Conservation (phyloP, 2,329 filamentous ascomycete genomes). For the Aureobasidium sp. region DNA sequence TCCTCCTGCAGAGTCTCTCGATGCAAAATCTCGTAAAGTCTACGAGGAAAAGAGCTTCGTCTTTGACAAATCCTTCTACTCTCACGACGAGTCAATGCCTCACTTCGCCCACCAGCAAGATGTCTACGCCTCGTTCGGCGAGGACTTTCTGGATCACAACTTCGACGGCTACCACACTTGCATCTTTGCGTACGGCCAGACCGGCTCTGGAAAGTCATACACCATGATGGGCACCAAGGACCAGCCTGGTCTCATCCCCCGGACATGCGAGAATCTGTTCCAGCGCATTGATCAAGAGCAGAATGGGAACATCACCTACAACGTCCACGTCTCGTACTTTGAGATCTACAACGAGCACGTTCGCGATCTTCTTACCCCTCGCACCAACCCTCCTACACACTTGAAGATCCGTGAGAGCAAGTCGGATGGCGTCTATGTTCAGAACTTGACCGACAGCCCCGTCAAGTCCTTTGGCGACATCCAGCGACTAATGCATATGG, state of each 20-base stretch:
- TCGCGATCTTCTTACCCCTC: conserved; percentile 79
- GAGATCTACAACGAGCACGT: conserved; percentile 99
- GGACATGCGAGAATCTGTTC: conserved; percentile 93
- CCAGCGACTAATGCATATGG: conserved; percentile 80
- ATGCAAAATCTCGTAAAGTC: conserved; percentile 59
- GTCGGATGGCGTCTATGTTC: conserved; percentile 91
- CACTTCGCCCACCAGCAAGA: conserved; percentile 92
- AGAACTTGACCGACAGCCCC: conserved; percentile 88
- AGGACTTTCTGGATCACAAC: conserved; percentile 98
- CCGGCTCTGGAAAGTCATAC: conserved; percentile 94
- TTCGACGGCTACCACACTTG: conserved; percentile 99
- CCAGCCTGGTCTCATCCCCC: conserved; percentile 83
- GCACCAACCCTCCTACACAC: conserved; percentile 75
- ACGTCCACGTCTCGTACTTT: conserved; percentile 95
- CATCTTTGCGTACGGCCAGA: conserved; percentile 98
- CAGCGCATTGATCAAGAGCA: conserved; percentile 82
- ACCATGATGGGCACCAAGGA: conserved; percentile 91
- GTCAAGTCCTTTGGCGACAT: conserved; percentile 84
- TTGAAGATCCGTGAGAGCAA: conserved; percentile 96
- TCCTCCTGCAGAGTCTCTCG: conserved; percentile 40
- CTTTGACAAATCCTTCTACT: conserved; percentile 99
- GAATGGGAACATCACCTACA: conserved; percentile 88
- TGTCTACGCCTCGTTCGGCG: conserved; percentile 87
- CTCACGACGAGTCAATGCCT: conserved; percentile 67
- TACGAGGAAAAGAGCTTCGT: conserved; percentile 86